These are phyloP conservation scores for Phytophthora sojae DNA, from an alignment of 352 stramenopile genomes.

Conservation along the genomic window DNA sequence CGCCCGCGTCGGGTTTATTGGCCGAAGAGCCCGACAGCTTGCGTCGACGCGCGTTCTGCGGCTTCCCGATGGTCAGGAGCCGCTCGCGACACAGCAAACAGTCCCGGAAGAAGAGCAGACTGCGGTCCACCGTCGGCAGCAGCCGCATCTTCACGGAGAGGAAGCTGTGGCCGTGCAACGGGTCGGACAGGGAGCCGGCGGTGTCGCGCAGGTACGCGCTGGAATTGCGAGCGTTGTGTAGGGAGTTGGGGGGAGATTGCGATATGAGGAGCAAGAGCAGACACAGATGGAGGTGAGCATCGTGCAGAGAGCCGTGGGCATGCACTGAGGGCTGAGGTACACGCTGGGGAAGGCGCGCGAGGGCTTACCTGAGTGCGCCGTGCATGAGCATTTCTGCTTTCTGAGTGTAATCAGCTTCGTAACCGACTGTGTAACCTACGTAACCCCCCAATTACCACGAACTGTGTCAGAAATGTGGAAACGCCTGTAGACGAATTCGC, in stretches of 20 bases:
- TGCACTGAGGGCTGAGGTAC: background rate
- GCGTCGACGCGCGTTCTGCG: conserved; percentile 4
- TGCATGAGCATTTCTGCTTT: conserved; percentile 33
- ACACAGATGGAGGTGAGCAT: conserved; percentile 5
- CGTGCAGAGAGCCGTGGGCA: background rate
- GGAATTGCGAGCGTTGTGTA: conserved; percentile 9
- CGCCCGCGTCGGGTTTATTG: background rate
- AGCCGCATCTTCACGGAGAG: conserved; percentile 32
- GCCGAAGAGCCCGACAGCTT: conserved; percentile 3
- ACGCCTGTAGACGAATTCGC: too few species aligned
- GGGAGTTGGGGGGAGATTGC: background rate
- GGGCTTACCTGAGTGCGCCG: conserved; percentile 44
- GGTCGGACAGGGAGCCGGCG: conserved; percentile 49
- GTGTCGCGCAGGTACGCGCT: conserved; percentile 57
- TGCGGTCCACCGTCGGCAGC: conserved; percentile 60
- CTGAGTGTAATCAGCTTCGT: background rate
- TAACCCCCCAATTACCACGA: background rate
- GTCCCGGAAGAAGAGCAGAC: conserved; percentile 69
- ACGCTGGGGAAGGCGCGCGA: background rate
- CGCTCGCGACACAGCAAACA: conserved; percentile 64
- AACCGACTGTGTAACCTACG: background rate
- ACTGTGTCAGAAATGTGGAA: too few species aligned
- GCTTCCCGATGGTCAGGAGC: conserved; percentile 44
- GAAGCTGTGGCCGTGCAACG: conserved; percentile 73
- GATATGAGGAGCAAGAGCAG: background rate